Evolutionary conservation across 257 asterid species (phyloP), one percentile per base, ranked within the genome.

Genomic region (Rubia yunnanensis): DNA sequence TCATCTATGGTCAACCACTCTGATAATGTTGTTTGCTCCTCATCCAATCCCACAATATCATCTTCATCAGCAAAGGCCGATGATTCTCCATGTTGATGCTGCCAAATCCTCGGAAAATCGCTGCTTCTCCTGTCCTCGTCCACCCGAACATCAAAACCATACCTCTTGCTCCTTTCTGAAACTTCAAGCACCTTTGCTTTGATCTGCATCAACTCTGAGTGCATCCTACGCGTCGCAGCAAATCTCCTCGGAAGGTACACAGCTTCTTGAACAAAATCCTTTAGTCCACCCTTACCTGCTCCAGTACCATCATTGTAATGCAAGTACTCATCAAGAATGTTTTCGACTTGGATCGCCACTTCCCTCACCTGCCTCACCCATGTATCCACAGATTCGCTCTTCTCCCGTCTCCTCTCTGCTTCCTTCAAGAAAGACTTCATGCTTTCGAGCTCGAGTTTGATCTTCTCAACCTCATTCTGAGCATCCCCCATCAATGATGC

Each of bases 291-390:
- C 52, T 57, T 63, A 8, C 49, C 31, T 22, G 17, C 6, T 46
- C 38, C 14, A 15, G 31, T 54, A 5, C 52, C 52, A 4, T 36
- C 58, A 36, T 41, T 73, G 73, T 49, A 61, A 32, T 73, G 64
- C 27, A 73, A 54, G 50, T 60, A 67, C 32, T 73, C 77, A 39
- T 73, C 77, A 64, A 73, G 65, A 50, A 52, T 67, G n/a, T 73
- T 67, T 48, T 73, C 77, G 15, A 67, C 73, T 73, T 73, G 32
- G 60, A 58, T 60, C 13, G 73, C 64, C 35, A 73, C 70, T 67
- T 73, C 77, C 57, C 73, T 67, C 39, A 73, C 77, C 54, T 73
- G 77, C 69, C 65, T 73, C 5, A 73, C 73, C 77, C 77, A 73
- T 3, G 73, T 67, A 54, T 73, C 77, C 22, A 73, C 69, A 15